Base-by-base conservation (phyloP, 768 basidiomycete species). In the Russula sp. region DNA sequence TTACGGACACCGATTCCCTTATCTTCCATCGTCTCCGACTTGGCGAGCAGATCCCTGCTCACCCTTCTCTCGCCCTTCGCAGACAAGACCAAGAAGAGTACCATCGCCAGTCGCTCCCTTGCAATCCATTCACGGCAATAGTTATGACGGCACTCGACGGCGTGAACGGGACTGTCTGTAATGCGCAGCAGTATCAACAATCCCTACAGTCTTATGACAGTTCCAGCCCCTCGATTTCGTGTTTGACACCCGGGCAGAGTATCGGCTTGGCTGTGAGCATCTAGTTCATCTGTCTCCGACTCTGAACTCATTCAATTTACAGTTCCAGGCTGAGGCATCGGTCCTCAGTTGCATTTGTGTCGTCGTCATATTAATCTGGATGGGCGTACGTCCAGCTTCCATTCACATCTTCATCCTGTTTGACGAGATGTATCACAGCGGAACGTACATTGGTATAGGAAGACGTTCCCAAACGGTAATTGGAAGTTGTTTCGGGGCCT, bases 261-360 rank as follows among this genome's bases (percentile, higher is more conserved):
- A 77, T 78, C 57, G 78, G 75, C 4, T 67, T 79, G 34, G 74
- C 76, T 14, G 77, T 78, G 57, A 44, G 67, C 16, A 30, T n/a
- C 20, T 9, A 57, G 26, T 22, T 66, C 24, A 8, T 32, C 34
- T 52, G 46, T 50, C 55, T 52, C 28, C 18, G n/a, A 20, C 30
- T 57, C 53, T 14, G 14, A 48, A 22, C 40, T 57, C 30, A 42
- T 34, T 48, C 42, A 50, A 20, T 38, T 4, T 30, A 46, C 57
- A 79, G 78, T 48, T 79, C 30, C 71, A 74, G 3, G 69, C 74
- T 16, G 74, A 76, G 62, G 69, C 76, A 8, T 76, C 75, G 16
- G 22, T 63, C 13, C n/a, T 69, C 20, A 58, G 56, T 7, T 13
- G 51, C 10, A 18, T 26, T 8, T 18, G 36, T 18, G 55, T 69